Base-by-base conservation (phyloP, 345 rosid genomes). In the Pseudoturritis turrita region DNA sequence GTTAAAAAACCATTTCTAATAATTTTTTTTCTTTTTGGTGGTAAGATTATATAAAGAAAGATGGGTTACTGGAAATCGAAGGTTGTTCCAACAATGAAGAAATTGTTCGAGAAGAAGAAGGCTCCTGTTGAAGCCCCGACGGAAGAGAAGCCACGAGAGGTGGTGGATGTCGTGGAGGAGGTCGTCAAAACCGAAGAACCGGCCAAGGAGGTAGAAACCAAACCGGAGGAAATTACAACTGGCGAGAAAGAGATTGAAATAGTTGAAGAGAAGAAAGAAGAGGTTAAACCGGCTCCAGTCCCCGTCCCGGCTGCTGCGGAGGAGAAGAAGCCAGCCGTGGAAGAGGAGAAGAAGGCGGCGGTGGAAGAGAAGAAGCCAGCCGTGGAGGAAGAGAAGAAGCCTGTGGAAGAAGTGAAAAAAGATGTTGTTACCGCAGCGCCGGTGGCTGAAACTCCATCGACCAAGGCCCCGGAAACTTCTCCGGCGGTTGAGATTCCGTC, bases 11-110 rank as follows among this genome's bases (percentile, higher is more conserved):
- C n/a, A n/a, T 39, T 44, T 63, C 18, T 72, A 36, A 55, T 36
- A 54, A 15, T 43, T 6, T 2, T 6, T 2, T 17, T 10, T 22
- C 2, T 9, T 10, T 50, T 52, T 15, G 25, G 52, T 63, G 39
- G 60, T 12, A 54, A 66, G 46, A 57, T 31, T 17, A 68, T 15
- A 18, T 1, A n/a, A 5, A 10, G 13, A 61, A 65, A 50, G 22
- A 88, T 88, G 96, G 96, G 87, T 40, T 91, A 86, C 65, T 89
- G 97, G 97, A 89, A 81, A 82, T 49, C 89, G 0, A 91, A 85
- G 84, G 86, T 91, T 76, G 84, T 89, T 62, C 96, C 96, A 36
- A 86, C 79, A 78, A 81, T 91, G 81, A 87, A 83, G 83, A 91
- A 81, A 76, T 83, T 89, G 67, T 89, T 91, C 36, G 89, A 86